Base-by-base conservation (phyloP, 2,329 filamentous ascomycete species). In the Colletotrichum plurivorum region DNA sequence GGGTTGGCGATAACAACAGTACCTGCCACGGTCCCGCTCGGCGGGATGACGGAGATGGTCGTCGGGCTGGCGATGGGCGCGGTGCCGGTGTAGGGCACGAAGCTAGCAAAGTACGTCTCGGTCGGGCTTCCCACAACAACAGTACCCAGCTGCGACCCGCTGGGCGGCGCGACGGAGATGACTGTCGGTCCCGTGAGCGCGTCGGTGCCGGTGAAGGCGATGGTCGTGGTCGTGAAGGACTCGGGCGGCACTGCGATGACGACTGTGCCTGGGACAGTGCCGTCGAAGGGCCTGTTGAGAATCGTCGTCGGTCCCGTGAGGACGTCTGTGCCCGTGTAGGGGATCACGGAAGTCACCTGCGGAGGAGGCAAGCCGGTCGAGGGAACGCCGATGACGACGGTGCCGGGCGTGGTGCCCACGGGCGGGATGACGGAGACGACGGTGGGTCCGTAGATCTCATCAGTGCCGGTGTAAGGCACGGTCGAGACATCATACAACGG, bases 111-210 rank as follows among this genome's bases (percentile, higher is more conserved):
- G 12, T 57, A 67, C 3, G 25, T 36, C 5, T 20, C 31, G 12
- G 46, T 43, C 8, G 68, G 69, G n/a, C 48, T 66, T 13, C 60
- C 48, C 10, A 72, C 41, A 0, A 73, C n/a, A 1, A 71, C 69
- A 1, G 59, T 71, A 6, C 68, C 71, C 2, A 60, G 53, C 4
- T 27, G 49, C 1, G 62, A 67, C 13, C 69, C 70, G 39, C 58
- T 71, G 0, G 70, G 67, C 6, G 63, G 52, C 10, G 53, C 48
- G 25, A 68, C 27, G 16, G 62, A 58, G 9, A 63, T 45, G 1
- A 41, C 13, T 9, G 49, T 63, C 4, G 65, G 55, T 3, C 22
- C 46, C 0, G 60, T 68, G 12, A 64, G 27, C 2, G 31, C 18
- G 1, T 53, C n/a, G 1, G 20, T 58, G 31, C 53, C 62, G 2